These are phyloP conservation scores for Polytrichum commune DNA, from an alignment of 225 moss, liverwort and hornwort genomes.

Conservation along the genomic window DNA sequence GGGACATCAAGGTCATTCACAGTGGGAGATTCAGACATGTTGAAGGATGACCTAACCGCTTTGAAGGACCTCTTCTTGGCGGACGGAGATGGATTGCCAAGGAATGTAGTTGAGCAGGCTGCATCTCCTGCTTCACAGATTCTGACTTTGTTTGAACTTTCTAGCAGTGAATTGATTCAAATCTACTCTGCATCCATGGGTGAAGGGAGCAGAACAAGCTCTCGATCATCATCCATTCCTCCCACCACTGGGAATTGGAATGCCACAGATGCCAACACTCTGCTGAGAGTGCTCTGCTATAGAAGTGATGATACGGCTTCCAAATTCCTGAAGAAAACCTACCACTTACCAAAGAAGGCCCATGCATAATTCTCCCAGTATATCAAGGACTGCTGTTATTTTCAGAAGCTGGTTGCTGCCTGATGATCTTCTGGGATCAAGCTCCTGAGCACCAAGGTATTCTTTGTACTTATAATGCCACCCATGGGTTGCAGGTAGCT, in stretches of 20 bases:
- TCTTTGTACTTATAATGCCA: no score
- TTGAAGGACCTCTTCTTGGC: conserved; percentile 90
- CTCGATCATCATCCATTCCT: conserved; percentile 59
- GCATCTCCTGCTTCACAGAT: conserved; percentile 59
- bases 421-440: no score
- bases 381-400: no score
- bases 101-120: conserved; percentile 56
- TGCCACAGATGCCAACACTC: conserved; percentile 79
- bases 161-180: conserved; percentile 66
- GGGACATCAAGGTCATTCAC: conserved; percentile 77
- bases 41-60: conserved; percentile 77
- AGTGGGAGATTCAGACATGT: conserved; percentile 52
- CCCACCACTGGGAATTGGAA: conserved; percentile 83
- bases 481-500: no score
- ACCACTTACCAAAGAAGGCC: conserved; percentile 74
- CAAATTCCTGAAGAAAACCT: conserved; percentile 75
- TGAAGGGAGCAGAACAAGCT: conserved; percentile 47
- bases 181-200: conserved; percentile 51
- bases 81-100: conserved; percentile 86
- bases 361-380: neutral
- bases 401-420: no score
- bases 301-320: conserved; percentile 74
- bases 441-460: no score
- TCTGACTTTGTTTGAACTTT: conserved; percentile 65
- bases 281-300: conserved; percentile 82